Conservation (phyloP, 352 stramenopile species). For the Phytopythium boreale region DNA sequence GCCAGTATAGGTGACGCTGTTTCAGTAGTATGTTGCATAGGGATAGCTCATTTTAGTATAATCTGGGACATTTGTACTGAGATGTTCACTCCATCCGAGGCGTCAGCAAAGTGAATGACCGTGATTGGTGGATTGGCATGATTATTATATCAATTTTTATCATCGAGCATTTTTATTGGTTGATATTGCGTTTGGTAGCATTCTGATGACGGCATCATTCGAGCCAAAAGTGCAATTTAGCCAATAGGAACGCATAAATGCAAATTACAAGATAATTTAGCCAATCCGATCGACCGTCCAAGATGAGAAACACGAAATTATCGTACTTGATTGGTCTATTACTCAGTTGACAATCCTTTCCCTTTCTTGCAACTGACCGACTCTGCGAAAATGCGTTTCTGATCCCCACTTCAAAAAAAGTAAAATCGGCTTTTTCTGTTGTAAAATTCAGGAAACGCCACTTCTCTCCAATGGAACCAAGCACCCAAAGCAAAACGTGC, state of each 20-base stretch:
- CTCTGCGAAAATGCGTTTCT: neutral
- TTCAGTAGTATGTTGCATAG: neutral
- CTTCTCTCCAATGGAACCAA: neutral
- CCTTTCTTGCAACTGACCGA: neutral
- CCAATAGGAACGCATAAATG: too few species aligned
- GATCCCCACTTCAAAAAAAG: neutral
- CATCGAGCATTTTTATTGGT: neutral
- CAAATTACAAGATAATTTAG: too few species aligned
- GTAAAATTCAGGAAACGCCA: neutral
- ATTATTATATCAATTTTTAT: neutral
- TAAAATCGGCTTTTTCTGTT: neutral
- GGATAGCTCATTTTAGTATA: neutral
- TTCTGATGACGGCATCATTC: neutral
- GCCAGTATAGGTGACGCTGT: neutral
- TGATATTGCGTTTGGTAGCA: neutral
- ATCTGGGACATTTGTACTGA: neutral
- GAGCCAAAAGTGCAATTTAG: neutral
- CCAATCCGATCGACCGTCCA: too few species aligned
- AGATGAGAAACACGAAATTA: too few species aligned
- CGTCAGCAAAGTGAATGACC: neutral
- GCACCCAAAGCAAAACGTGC: neutral
- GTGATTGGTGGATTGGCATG: neutral
- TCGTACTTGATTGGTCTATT: neutral
- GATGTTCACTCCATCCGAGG: neutral
- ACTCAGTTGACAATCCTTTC: neutral